Evolutionary conservation across 495 filamentous ascomycete genomes (phyloP).

Genomic region (Xylaria venustula): DNA sequence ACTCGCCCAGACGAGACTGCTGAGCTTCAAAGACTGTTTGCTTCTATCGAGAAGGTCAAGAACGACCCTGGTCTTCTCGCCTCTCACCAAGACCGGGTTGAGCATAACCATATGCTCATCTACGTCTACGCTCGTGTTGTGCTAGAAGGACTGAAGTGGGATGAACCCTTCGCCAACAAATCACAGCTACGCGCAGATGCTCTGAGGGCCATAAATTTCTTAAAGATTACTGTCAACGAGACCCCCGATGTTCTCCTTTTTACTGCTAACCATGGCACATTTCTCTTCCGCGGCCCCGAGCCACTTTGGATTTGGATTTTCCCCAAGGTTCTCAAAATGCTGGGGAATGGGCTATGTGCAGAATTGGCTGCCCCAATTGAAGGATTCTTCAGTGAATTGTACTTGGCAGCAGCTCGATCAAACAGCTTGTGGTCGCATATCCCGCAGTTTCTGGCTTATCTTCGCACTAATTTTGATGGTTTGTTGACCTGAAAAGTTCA

Average conservation of each 20-base stretch:
- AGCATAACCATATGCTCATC: conserved; percentile 78
- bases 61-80: conserved; percentile 38
- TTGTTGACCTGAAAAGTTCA: conserved; percentile 18
- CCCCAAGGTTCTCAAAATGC: conserved; percentile 57
- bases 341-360: conserved; percentile 46
- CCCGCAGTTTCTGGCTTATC: conserved; percentile 40
- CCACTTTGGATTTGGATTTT: conserved; percentile 82
- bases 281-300: conserved; percentile 50
- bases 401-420: conserved; percentile 36
- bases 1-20: conserved; percentile 41
- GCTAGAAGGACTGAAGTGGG: conserved; percentile 59
- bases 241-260: conserved; percentile 69
- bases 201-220: conserved; percentile 60
- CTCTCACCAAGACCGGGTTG: conserved; percentile 61
- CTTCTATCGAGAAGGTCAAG: conserved; percentile 41
- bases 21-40: conserved; percentile 42
- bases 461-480: conserved; percentile 42
- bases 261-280: conserved; percentile 32
- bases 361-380: conserved; percentile 48
- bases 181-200: conserved; percentile 60
- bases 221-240: conserved; percentile 69
- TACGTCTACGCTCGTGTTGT: conserved; percentile 80
- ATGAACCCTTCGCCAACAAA: conserved; percentile 60
- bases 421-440: conserved; percentile 46
- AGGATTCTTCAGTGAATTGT: conserved; percentile 46